Evolutionary conservation across 2,329 filamentous ascomycete species (phyloP).

Genomic region (Xylariaceae sp.): DNA sequence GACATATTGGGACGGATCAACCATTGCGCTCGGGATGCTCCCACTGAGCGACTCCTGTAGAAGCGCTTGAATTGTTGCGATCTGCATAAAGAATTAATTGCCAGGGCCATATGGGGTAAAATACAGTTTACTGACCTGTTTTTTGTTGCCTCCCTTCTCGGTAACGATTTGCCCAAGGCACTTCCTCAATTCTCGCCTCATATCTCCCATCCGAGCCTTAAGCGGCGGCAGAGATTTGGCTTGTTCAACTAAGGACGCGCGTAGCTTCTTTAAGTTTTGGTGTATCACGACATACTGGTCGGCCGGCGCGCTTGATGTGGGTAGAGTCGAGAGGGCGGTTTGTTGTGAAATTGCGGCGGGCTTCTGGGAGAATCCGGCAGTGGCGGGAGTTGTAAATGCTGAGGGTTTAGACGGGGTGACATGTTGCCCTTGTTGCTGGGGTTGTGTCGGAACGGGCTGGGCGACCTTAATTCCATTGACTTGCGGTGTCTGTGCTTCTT

Average conservation of each 20-base stretch:
- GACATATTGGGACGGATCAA: constrained; percentile 55
- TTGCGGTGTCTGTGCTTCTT: constrained; percentile 9
- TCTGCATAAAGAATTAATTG: constrained; percentile 32
- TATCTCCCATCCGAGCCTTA: constrained; percentile 65
- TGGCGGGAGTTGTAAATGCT: constrained; percentile 13
- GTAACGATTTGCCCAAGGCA: constrained; percentile 68
- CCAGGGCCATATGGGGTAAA: background rate
- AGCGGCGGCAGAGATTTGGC: constrained; percentile 53
- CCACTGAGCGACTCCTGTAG: constrained; percentile 53
- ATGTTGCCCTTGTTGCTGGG: background rate
- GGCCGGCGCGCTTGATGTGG: constrained; percentile 19
- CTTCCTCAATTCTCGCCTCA: constrained; percentile 67
- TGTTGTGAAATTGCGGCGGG: constrained; percentile 16
- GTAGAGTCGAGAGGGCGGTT: constrained; percentile 16
- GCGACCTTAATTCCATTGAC: constrained; percentile 22
- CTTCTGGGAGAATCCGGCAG: constrained; percentile 5
- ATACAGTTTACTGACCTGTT: constrained; percentile 43
- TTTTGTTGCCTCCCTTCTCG: constrained; percentile 58
- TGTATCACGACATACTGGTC: constrained; percentile 58
- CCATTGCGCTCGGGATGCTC: constrained; percentile 46
- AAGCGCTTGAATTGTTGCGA: constrained; percentile 45
- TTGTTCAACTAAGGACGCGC: constrained; percentile 45
- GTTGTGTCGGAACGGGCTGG: constrained; percentile 1
- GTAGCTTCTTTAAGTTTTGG: constrained; percentile 59
- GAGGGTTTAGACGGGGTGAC: constrained; percentile 6